Evolutionary conservation across 192 early-diverging fungal species (phyloP), one percentile per base, ranked within the genome.

Genomic region (Coemansia aciculifera): DNA sequence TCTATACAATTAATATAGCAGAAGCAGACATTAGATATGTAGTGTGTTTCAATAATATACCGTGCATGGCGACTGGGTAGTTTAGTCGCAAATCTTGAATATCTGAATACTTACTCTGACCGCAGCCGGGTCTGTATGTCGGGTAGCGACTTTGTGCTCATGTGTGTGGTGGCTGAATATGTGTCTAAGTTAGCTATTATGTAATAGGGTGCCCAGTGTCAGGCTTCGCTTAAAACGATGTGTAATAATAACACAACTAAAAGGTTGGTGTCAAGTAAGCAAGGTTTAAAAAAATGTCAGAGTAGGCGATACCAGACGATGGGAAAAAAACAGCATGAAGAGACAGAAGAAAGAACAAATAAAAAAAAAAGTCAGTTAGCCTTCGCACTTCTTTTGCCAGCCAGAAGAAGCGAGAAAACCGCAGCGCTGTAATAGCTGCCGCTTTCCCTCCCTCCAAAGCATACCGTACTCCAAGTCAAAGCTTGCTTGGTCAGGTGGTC

Each of bases 101-200:
- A 51, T 5, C 29, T 5, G 17, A 34, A 23, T 11, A 62, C 67
- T 62, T 68, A 69, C 67, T 69, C 67, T 69, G 67, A 69, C 67
- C 60, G 60, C 59, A 69, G 37, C 49, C 49, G 43, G 23, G 44
- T 15, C 19, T 52, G 60, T 36, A 69, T 48, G 44, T 69, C 67
- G 17, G 59, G 59, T 38, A 60, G 36, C 17, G 59, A 60, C 21
- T 52, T 69, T 19, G 61, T 40, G 37, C 60, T 69, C 67, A 69
- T 69, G 40, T 44, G 52, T 66, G 21, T 64, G 24, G 12, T n/a
- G 42, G 5, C 15, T 17, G 46, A 48, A 48, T 48, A 48, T 8
- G 46, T 19, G 46, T 46, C n/a, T 46, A 46, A 19, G n/a, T n/a
- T 31, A 57, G 54, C 54, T 15, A 17, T 29, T 32, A 17, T 5